Evolutionary conservation across 2,329 filamentous ascomycete genomes (phyloP).

Genomic region (Ceratocystis variospora): DNA sequence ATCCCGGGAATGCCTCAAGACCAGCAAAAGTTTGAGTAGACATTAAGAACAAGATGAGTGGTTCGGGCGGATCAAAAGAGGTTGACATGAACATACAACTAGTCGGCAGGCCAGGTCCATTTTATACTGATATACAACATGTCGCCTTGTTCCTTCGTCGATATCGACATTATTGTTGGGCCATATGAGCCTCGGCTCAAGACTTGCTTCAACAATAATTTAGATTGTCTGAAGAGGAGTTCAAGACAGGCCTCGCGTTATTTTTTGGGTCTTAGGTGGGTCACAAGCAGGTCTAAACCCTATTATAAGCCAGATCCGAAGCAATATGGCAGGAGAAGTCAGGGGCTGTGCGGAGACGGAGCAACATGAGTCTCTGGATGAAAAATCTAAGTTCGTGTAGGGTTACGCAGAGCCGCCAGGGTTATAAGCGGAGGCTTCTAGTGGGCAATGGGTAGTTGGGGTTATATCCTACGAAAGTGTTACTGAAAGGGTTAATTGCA

Average conservation of each 20-base stretch:
- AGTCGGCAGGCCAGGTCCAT: no score
- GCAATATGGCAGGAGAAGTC: not conserved
- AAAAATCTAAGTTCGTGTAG: not conserved
- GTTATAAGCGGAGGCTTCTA: not conserved
- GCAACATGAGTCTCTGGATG: not conserved
- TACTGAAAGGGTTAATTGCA: no score
- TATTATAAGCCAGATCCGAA: not conserved
- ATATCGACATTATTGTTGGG: not conserved
- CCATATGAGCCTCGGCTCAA: not conserved
- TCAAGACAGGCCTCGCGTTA: not conserved
- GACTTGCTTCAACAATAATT: no score
- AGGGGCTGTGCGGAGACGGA: not conserved
- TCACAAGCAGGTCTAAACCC: not conserved
- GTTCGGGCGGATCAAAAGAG: no score
- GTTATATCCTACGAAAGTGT: no score
- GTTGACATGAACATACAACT: no score
- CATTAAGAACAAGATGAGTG: not conserved
- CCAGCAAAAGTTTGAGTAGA: not conserved
- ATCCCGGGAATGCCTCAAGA: conserved; percentile 29
- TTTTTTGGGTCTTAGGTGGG: not conserved
- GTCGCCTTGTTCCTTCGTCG: not conserved
- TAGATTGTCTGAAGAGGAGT: not conserved
- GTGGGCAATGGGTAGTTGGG: no score
- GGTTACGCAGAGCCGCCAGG: not conserved
- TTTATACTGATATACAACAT: not conserved